These are phyloP conservation scores for Lophiotrema nucula DNA, from an alignment of 495 filamentous ascomycete genomes.

Conservation along the genomic window DNA sequence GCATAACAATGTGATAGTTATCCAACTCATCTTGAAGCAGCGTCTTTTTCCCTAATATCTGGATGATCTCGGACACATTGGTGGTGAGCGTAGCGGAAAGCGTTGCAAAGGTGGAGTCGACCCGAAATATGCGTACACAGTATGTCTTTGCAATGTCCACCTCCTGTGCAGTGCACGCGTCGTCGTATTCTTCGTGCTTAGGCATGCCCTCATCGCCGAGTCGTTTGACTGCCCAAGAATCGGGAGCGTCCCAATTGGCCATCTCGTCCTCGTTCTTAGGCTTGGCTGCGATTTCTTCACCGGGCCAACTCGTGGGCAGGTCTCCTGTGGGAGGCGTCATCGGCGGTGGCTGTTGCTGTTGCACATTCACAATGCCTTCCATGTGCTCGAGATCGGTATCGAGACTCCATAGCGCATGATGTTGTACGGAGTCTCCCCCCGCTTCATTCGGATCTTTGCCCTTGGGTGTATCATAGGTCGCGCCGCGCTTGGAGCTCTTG, in stretches of 20 bases:
- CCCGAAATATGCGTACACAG: constrained; percentile 93
- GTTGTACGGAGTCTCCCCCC: constrained; percentile 8
- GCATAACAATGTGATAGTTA: constrained; percentile 93
- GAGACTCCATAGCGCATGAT: constrained; percentile 58
- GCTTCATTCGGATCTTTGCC: constrained; percentile 41
- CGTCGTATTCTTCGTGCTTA: constrained; percentile 60
- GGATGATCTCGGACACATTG: constrained; percentile 78
- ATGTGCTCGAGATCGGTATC: constrained; percentile 83
- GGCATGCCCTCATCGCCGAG: constrained; percentile 62
- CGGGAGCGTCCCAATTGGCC: constrained; percentile 78
- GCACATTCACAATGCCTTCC: constrained; percentile 71
- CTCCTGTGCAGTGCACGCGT: constrained; percentile 51
- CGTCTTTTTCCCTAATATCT: constrained; percentile 83
- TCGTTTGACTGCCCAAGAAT: constrained; percentile 86
- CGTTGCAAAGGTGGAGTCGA: constrained; percentile 90
- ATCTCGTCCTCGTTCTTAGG: constrained; percentile 32
- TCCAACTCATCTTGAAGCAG: constrained; percentile 83
- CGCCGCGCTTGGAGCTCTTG: constrained; percentile 24
- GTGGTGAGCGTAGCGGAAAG: constrained; percentile 77
- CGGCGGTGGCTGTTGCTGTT: constrained; percentile 49
- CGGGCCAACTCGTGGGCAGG: constrained; percentile 54
- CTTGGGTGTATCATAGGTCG: constrained; percentile 18
- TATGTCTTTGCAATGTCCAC: constrained; percentile 70
- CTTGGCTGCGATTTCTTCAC: constrained; percentile 45
- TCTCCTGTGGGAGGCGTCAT: constrained; percentile 60